Base-by-base conservation (phyloP, 345 rosid genomes). In the Ceriops tagal region DNA sequence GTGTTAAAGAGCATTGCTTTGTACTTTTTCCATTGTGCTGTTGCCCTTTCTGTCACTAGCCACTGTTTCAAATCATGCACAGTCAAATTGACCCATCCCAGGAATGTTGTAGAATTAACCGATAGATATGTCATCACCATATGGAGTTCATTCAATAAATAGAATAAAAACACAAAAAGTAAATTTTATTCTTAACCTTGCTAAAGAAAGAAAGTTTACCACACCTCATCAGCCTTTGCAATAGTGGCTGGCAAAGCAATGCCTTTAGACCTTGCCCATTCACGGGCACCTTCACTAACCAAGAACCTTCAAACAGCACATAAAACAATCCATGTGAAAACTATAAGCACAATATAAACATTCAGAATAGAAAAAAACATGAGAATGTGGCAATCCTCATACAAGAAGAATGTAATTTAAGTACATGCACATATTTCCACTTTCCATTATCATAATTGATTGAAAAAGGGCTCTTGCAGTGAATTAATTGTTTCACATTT, bases 201-300 rank as follows among this genome's bases (percentile, higher is more conserved):
- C 13, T 6, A n/a, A 53, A 22, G 66, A 67, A 61, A 5, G 30
- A 58, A 53, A 20, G 37, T 19, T 21, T 69, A 75, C 26, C 26
- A 55, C 55, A 93, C 98, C 98, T 89, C 79, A 53, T 93, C 83
- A 52, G 93, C 90, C 81, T 89, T 87, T 30, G 51, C 71, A 71
- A 52, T 51, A 62, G 84, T 85, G 58, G 70, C 86, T 43, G 90
- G 84, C 61, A 83, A 69, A 67, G 64, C 21, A 83, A 84, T 61
- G 67, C 84, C 89, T 78, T 83, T 88, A 69, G 92, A 86, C 63
- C 78, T 82, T 37, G 89, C 96, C 97, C 97, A 95, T 69, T 64
- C 34, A 46, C 81, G 77, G 26, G 99, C 96, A 75, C 97, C 97
- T 86, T 92, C 99, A 68, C 99, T 96, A 64, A 78, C 99, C 84